phyloP scores from a whole-genome alignment of 2,329 filamentous ascomycete genomes.

The Colletotrichum gigasporum region DNA sequence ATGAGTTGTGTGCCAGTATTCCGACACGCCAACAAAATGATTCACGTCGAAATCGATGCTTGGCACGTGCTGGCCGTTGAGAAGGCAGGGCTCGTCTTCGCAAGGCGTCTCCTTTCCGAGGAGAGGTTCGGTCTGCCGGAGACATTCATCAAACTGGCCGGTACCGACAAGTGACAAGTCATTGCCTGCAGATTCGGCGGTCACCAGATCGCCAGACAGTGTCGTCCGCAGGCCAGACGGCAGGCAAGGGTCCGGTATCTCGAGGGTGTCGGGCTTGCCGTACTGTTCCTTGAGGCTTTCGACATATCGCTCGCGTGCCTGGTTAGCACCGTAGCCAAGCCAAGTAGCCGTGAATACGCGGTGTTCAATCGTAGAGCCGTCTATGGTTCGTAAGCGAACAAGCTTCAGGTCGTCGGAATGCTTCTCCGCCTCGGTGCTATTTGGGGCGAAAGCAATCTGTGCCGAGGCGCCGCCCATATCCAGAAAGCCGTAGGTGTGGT shows the following conservation, averaged over 20 bases:
- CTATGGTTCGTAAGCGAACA: conserved; percentile 82
- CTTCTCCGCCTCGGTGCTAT: conserved; percentile 86
- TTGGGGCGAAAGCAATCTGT: conserved; percentile 97
- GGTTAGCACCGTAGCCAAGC: conserved; percentile 96
- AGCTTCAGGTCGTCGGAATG: conserved; percentile 91
- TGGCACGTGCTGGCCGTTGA: conserved; percentile 92
- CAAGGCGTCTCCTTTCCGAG: conserved; percentile 91
- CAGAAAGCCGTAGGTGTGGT: conserved; percentile 95
- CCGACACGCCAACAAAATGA: conserved; percentile 96
- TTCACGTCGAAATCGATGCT: conserved; percentile 98
- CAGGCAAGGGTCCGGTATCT: conserved; percentile 91
- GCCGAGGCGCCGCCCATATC: conserved; percentile 99
- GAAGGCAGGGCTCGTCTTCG: conserved; percentile 82
- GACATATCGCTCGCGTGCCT: conserved; percentile 88
- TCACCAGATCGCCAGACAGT: conserved; percentile 70
- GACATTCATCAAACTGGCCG: conserved; percentile 85
- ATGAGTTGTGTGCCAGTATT: conserved; percentile 99
- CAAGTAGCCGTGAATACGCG: conserved; percentile 95
- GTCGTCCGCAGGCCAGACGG: conserved; percentile 80
- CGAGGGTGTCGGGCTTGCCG: conserved; percentile 63
- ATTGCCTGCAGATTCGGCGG: conserved; percentile 44
- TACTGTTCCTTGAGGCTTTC: conserved; percentile 76
- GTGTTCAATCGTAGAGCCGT: conserved; percentile 82
- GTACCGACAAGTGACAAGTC: conserved; percentile 77
- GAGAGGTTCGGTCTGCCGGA: conserved; percentile 83